These are phyloP conservation scores for Akanthomyces muscarius DNA, from an alignment of 2,329 filamentous ascomycete genomes.

Conservation along the genomic window DNA sequence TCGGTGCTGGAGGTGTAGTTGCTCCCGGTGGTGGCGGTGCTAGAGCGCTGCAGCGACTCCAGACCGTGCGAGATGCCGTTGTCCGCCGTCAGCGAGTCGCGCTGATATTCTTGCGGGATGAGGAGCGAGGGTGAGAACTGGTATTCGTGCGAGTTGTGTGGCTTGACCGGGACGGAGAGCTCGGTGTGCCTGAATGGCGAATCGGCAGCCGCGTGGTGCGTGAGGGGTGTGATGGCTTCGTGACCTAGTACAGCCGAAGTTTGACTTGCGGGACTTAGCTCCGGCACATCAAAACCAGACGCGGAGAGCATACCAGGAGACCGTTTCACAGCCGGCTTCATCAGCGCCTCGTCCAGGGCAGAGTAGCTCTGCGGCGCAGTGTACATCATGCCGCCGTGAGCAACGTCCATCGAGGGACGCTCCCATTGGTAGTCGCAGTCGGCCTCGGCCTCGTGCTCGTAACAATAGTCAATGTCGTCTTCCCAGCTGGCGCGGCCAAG, in stretches of 20 bases:
- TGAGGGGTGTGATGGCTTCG: constrained; percentile 43
- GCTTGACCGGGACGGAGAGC: constrained; percentile 49
- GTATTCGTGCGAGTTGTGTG: constrained; percentile 57
- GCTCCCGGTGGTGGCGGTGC: constrained; percentile 53
- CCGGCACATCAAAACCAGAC: constrained; percentile 40
- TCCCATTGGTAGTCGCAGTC: constrained; percentile 66
- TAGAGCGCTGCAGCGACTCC: constrained; percentile 43
- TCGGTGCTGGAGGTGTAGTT: constrained; percentile 41
- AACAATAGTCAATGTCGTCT: constrained; percentile 67
- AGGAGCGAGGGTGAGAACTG: constrained; percentile 58
- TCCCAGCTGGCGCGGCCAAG: constrained; percentile 56
- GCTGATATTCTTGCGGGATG: constrained; percentile 56
- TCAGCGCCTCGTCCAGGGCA: constrained; percentile 25
- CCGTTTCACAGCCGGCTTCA: constrained; percentile 22
- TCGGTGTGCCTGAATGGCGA: constrained; percentile 34
- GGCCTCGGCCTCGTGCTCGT: constrained; percentile 64
- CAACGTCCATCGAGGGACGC: constrained; percentile 48
- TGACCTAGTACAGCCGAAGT: constrained; percentile 37
- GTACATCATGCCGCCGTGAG: constrained; percentile 20
- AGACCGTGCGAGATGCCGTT: constrained; percentile 7
- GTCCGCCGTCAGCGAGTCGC: constrained; percentile 34
- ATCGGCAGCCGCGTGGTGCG: constrained; percentile 30
- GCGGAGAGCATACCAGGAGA: constrained; percentile 29
- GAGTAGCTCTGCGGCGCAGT: constrained; percentile 3
- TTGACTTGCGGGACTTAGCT: constrained; percentile 48